Base-by-base conservation (phyloP, 1,284 basidiomycete species). In the Cutaneotrichosporon cavernicola region DNA sequence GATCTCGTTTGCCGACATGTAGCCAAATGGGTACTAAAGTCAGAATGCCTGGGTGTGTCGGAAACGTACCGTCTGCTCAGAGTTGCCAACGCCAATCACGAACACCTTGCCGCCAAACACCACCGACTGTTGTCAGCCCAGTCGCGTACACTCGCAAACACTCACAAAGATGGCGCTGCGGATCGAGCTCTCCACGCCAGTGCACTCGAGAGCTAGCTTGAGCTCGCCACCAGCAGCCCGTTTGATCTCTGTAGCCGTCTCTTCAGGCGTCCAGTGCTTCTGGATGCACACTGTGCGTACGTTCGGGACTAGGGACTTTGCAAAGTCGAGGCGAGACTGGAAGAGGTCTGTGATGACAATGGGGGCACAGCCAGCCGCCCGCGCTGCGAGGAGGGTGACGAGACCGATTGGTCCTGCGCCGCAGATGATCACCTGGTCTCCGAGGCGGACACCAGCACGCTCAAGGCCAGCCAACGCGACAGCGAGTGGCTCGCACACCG, bases 161-260 rank as follows among this genome's bases (percentile, higher is more conserved):
- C 78, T 73, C 70, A 92, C 82, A 71, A 85, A 85, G 66, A 92
- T 84, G 2, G 86, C 91, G 31, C 90, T 90, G 74, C 90, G 88
- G 69, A 96, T 89, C 14, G 89, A 91, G 40, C 86, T 86, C 78
- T 95, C 91, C 31, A 92, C 90, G 21, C 93, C 93, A 60, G 91
- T 94, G 68, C 80, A 81, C 56, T 81, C 80, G 59, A 81, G 34
- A 34, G 34, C 34, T 5, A 34, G 34, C 34, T 34, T 34, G 34
- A 34, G 34, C 6, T 40, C 0, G 79, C 80, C 11, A 79, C 62
- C 21, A 60, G 61, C 14, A 81, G 60, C 51, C 56, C 46, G 10
- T 78, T 76, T 1, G 57, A 82, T 73, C 66, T 73, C 70, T 11
- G 58, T 60, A 0, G 80, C 76, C 16, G 75, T 66, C 30, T 75